Evolutionary conservation across 1,139 yeast genomes (phyloP).

Genomic region (Hemisphaericaspora subhashii): DNA sequence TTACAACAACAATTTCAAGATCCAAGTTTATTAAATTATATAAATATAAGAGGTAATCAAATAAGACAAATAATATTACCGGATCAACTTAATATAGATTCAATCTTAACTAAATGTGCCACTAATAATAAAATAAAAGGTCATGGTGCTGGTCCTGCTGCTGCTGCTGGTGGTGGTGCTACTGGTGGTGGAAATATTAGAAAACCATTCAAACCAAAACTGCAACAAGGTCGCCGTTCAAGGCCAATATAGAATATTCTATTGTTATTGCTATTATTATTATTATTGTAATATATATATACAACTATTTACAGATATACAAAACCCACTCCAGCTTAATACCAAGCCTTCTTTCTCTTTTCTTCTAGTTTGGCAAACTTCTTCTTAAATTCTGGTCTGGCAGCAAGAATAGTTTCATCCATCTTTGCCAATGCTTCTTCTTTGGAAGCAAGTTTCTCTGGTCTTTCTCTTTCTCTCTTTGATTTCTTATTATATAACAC

Average conservation of each 20-base stretch:
- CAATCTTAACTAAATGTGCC: conserved; percentile 53
- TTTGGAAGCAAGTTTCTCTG: conserved; percentile 60
- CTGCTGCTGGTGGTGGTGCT: conserved; percentile 45
- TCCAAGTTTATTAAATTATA: conserved; percentile 71
- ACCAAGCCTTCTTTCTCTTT: conserved; percentile 31
- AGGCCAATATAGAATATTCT: neutral
- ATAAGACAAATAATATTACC: conserved; percentile 85
- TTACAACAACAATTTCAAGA: conserved; percentile 72
- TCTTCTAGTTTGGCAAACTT: conserved; percentile 54
- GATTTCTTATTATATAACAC: conserved; percentile 77
- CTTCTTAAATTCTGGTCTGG: conserved; percentile 62
- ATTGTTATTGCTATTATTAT: no score
- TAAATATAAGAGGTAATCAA: conserved; percentile 88
- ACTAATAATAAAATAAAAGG: conserved; percentile 41
- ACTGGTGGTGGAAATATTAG: conserved; percentile 16
- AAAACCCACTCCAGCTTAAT: no score
- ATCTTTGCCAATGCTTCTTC: conserved; percentile 68
- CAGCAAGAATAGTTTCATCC: conserved; percentile 68
- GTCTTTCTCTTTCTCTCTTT: conserved; percentile 73
- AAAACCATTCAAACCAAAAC: conserved; percentile 1
- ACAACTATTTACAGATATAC: conserved; percentile 2
- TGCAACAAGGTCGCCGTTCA: neutral
- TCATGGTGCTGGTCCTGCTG: conserved; percentile 43
- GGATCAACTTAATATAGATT: conserved; percentile 82
- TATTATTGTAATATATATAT: neutral